phyloP scores from a whole-genome alignment of 2,329 filamentous ascomycete genomes.

The Alternaria conjuncta region DNA sequence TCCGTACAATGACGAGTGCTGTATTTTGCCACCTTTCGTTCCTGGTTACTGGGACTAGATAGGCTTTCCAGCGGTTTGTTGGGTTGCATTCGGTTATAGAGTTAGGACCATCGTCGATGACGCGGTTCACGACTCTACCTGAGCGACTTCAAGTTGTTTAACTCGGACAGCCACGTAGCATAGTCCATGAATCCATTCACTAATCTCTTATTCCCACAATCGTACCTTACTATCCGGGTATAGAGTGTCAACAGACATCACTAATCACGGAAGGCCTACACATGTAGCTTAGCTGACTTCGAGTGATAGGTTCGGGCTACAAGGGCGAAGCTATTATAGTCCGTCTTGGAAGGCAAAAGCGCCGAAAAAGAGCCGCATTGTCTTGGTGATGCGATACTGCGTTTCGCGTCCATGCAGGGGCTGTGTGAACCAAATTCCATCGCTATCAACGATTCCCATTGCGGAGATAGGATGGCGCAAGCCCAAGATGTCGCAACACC shows the following conservation, averaged over 20 bases:
- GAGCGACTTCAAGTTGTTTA: not conserved
- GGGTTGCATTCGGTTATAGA: not conserved
- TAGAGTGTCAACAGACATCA: not conserved
- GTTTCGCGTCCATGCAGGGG: not conserved
- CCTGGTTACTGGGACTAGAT: not conserved
- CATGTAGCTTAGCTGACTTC: not conserved
- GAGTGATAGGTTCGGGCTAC: not conserved
- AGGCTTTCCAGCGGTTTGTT: not conserved
- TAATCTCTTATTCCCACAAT: not conserved
- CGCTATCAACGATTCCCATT: not conserved
- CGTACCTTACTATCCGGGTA: not conserved
- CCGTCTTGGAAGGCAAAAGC: not conserved
- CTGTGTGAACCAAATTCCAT: not conserved
- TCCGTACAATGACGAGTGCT: not conserved
- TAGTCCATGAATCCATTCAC: conserved; percentile 6
- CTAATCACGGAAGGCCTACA: not conserved
- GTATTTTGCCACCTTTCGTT: not conserved
- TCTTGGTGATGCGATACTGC: not conserved
- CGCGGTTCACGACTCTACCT: not conserved
- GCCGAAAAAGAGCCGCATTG: not conserved
- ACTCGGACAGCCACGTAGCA: not conserved
- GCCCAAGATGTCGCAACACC: not conserved
- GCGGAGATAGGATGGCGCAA: not conserved
- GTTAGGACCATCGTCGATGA: not conserved
- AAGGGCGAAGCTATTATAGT: not conserved